Conservation (phyloP, 306 rosid species). For the Geum urbanum region DNA sequence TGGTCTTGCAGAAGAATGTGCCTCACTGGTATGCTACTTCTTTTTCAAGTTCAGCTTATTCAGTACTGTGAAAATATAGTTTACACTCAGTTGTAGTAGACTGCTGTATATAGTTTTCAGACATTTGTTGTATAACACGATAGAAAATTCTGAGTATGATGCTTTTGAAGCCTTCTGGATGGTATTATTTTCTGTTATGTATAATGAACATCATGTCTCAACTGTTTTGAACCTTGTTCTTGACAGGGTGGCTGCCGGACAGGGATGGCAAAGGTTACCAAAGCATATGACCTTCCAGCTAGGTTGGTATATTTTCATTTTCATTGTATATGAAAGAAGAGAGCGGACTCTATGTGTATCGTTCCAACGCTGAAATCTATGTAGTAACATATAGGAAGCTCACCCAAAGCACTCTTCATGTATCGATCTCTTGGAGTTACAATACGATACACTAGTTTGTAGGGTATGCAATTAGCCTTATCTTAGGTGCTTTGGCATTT, state of each 20-base stretch:
- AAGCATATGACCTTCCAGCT: conserved; percentile 92
- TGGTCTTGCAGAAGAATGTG: conserved; percentile 95
- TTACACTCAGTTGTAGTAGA: conserved; percentile 1
- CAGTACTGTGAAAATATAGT: not conserved
- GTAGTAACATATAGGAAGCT: not conserved
- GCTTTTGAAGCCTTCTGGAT: not conserved
- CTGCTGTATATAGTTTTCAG: conserved; percentile 15
- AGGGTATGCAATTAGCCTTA: not conserved
- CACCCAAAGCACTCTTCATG: conserved; percentile 3
- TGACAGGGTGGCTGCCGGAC: conserved; percentile 97
- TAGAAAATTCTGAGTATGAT: not conserved
- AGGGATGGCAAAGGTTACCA: conserved; percentile 96
- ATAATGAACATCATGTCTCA: conserved; percentile 14
- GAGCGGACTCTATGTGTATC: conserved; percentile 14
- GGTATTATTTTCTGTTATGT: conserved; percentile 16
- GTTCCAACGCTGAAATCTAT: not conserved
- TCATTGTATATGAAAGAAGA: conserved; percentile 7
- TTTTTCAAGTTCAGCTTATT: conserved; percentile 12
- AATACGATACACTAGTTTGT: not conserved
- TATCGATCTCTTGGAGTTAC: not conserved
- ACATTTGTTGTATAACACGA: not conserved
- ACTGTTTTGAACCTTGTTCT: conserved; percentile 33
- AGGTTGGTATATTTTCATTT: conserved; percentile 50
- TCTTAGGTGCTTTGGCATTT: not conserved
- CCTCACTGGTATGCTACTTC: conserved; percentile 54